Evolutionary conservation across 2,329 filamentous ascomycete species (phyloP).

Genomic region (Parasarocladium wereldwijsianum): DNA sequence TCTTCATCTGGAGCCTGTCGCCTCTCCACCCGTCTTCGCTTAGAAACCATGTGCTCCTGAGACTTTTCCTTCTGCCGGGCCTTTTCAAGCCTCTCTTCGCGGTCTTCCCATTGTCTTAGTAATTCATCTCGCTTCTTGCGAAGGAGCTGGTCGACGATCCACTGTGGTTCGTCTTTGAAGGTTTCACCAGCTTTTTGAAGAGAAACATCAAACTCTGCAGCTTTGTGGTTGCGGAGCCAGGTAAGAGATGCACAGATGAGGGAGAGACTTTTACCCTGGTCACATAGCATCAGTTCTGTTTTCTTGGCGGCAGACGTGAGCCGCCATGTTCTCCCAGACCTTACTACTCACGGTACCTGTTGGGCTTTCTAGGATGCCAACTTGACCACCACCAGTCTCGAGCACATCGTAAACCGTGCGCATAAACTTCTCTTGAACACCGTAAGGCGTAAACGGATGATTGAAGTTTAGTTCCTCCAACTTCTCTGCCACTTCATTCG

Average conservation of each 20-base stretch:
- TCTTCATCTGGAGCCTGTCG: conserved; percentile 12
- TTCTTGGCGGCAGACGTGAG: conserved; percentile 5
- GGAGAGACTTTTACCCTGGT: conserved; percentile 74
- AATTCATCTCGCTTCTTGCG: conserved; percentile 54
- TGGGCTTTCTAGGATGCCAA: conserved; percentile 87
- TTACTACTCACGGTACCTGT: conserved; percentile 50
- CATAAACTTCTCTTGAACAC: conserved; percentile 84
- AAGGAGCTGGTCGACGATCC: conserved; percentile 68
- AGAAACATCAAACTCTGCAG: conserved; percentile 35
- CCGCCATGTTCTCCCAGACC: neutral
- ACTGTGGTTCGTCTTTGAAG: conserved; percentile 59
- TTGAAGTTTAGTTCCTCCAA: conserved; percentile 48
- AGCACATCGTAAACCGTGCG: conserved; percentile 64
- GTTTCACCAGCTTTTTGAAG: conserved; percentile 27
- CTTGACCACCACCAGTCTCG: conserved; percentile 52
- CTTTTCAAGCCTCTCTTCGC: conserved; percentile 56
- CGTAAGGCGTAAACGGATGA: conserved; percentile 77
- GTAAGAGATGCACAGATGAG: conserved; percentile 80
- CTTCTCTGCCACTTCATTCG: conserved; percentile 8
- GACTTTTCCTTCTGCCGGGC: conserved; percentile 49
- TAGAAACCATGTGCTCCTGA: conserved; percentile 33
- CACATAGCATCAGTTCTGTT: neutral
- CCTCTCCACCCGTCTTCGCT: conserved; percentile 28
- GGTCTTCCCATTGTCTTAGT: conserved; percentile 49
- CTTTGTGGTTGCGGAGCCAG: conserved; percentile 79